Conservation (phyloP, 1,139 yeast genomes). For the Geotrichum australiense region DNA sequence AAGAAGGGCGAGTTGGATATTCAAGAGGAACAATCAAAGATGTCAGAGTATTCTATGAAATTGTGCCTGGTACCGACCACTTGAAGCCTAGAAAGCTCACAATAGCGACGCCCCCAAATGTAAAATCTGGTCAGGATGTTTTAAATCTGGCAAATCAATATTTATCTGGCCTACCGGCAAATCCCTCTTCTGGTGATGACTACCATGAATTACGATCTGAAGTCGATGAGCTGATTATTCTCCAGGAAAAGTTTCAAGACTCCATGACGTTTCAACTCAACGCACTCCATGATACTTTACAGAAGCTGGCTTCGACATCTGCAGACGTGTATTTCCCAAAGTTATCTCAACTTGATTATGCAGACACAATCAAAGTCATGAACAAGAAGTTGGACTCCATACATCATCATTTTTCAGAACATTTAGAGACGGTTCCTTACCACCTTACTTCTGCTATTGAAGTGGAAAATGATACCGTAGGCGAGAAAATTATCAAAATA, state of each 20-base stretch:
- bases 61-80: slow-evolving; percentile 1
- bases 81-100: slow-evolving; percentile 1
- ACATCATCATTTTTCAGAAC: background rate
- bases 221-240: too few relatives aligned
- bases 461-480: background rate
- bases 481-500: background rate
- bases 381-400: background rate
- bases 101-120: background rate
- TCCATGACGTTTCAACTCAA: background rate
- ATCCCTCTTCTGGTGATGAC: too few relatives aligned
- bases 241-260: background rate
- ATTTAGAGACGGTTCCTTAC: background rate
- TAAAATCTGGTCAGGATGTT: background rate
- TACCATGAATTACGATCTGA: too few relatives aligned
- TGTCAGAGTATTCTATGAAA: slow-evolving; percentile 2
- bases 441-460: background rate
- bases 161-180: too few relatives aligned
- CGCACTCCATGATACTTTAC: background rate
- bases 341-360: background rate
- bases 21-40: slow-evolving; percentile 1
- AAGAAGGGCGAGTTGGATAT: background rate
- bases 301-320: background rate
- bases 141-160: too few relatives aligned
- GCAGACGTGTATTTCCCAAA: slow-evolving; percentile 1
- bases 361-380: background rate